Evolutionary conservation across 495 filamentous ascomycete species (phyloP), one percentile per base, ranked within the genome.

Genomic region (Thozetella sp.): DNA sequence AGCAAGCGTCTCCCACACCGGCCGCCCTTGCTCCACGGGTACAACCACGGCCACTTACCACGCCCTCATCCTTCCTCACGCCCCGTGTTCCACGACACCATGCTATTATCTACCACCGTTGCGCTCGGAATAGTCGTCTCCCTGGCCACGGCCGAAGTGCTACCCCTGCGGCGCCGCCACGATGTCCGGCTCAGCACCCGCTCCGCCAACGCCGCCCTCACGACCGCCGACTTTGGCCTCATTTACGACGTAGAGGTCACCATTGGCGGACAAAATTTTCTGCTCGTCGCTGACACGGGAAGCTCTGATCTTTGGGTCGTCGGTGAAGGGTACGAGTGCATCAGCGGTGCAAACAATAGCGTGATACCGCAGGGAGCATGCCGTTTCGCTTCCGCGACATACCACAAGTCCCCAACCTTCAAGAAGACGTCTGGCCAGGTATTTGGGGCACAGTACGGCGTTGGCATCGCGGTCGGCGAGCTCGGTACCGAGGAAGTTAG

Each of bases 291-390:
- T 54, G 86, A 87, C 61, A 87, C 83, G 22, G 84, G 85, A 12
- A 83, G 78, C 66, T 78, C 72, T 55, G 86, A 88, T 61, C 81
- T 80, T 23, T 87, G 83, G 75, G 64, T 87, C 13, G 70, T 76
- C 13, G 56, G 70, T 20, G 59, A 57, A 1, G 67, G 71, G 25
- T 87, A 77, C 53, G 53, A 62, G 13, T 88, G 85, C 66, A 58
- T 77, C 20, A 67, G 72, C 56, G 12, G 46, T 2, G 57, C 30
- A 9, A 67, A 58, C 24, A 34, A 22, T 13, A 51, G 24, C 2
- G 45, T 27, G 56, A 22, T 58, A 13, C 56, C 56, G 22, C 56
- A 22, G n/a, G 66, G 43, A 66, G 50, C 24, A 66, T 78, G 53
- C 72, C 71, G 22, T 58, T 63, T 57, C 63, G 71, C 75, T 75